phyloP scores from a whole-genome alignment of 164 flowering plant species.

The Euptelea pleiosperma region DNA sequence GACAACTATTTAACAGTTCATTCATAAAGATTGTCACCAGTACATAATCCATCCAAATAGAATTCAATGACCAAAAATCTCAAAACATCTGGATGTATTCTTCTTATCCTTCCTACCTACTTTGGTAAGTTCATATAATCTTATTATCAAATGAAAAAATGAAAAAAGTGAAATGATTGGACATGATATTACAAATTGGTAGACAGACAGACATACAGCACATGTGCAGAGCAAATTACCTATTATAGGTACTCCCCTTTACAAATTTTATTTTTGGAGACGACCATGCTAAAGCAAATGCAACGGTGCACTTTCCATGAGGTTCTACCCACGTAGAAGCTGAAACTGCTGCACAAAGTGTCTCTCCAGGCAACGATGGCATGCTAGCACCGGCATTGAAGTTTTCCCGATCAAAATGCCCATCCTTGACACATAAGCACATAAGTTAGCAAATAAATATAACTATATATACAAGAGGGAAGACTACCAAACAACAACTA shows the following conservation, averaged over 20 bases:
- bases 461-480: too few relatives aligned
- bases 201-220: neutral
- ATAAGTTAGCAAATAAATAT: neutral
- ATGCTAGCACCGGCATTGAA: slow-evolving; percentile 58
- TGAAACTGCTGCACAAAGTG: slow-evolving; percentile 86
- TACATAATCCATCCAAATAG: neutral
- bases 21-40: neutral
- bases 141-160: neutral
- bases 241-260: slow-evolving; percentile 68
- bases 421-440: slow-evolving; percentile 44
- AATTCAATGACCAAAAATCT: neutral
- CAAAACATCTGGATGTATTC: neutral
- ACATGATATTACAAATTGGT: too few relatives aligned
- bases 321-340: slow-evolving; percentile 96
- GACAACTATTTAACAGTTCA: neutral
- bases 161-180: too few relatives aligned
- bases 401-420: slow-evolving; percentile 72
- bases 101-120: neutral
- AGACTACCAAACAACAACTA: neutral
- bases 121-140: neutral
- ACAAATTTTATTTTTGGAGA: slow-evolving; percentile 80
- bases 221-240: slow-evolving; percentile 33
- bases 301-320: slow-evolving; percentile 85
- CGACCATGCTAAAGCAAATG: slow-evolving; percentile 86
- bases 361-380: slow-evolving; percentile 78